A percentile compares a stretch with the other conserved stretches of the same genome.
These are phyloP conservation scores for Spencermartinsiella europaea DNA, from an alignment of 805 yeast species.

Conservation along the genomic window DNA sequence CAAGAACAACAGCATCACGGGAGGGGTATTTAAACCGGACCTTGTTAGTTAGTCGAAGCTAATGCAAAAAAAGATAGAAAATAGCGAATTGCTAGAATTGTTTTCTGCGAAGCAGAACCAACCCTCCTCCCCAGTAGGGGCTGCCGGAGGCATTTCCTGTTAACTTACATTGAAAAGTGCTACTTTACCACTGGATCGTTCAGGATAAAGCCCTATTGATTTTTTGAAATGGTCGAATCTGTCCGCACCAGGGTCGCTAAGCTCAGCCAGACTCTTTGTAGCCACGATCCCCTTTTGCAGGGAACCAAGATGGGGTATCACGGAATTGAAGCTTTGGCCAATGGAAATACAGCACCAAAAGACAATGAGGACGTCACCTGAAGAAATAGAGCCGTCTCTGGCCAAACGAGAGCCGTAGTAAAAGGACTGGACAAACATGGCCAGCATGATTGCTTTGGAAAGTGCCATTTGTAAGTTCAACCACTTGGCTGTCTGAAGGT, in stretches of 20 bases:
- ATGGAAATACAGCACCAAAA: slow-evolving; percentile 75
- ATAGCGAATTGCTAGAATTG: too few species aligned
- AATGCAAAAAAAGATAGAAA: background rate
- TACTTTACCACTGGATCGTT: slow-evolving; percentile 38
- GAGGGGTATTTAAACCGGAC: slow-evolving; percentile 56
- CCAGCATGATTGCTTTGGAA: slow-evolving; percentile 51
- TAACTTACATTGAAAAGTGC: slow-evolving; percentile 44
- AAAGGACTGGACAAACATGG: slow-evolving; percentile 86
- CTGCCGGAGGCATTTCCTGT: too few species aligned
- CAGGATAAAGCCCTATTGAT: slow-evolving; percentile 24
- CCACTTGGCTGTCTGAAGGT: slow-evolving; percentile 39
- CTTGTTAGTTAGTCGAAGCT: slow-evolving; percentile 3
- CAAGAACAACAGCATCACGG: slow-evolving; percentile 46
- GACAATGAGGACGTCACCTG: slow-evolving; percentile 72
- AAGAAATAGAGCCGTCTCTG: slow-evolving; percentile 40
- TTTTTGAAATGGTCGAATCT: slow-evolving; percentile 9
- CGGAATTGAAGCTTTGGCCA: slow-evolving; percentile 53
- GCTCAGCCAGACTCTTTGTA: slow-evolving; percentile 42
- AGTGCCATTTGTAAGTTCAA: slow-evolving; percentile 53
- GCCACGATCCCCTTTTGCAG: slow-evolving; percentile 74
- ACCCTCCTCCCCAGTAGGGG: too few species aligned
- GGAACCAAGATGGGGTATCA: slow-evolving; percentile 53
- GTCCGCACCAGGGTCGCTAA: slow-evolving; percentile 30
- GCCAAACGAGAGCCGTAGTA: slow-evolving; percentile 83
- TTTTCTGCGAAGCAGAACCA: too few species aligned